These are phyloP conservation scores for Sophora flavescens DNA, from an alignment of 306 rosid genomes.

Conservation along the genomic window DNA sequence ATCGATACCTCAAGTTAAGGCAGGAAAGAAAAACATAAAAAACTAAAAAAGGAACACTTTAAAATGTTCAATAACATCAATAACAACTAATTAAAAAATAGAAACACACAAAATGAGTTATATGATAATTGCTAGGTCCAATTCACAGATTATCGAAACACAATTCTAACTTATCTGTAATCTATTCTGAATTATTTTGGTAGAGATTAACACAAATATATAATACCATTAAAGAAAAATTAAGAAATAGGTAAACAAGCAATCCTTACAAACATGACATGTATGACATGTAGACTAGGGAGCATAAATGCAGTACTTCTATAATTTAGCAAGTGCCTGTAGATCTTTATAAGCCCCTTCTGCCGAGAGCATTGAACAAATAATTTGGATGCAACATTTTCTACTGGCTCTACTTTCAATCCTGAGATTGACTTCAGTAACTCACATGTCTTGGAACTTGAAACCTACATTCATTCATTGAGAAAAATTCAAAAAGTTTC, in stretches of 20 bases:
- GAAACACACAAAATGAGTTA: slow-evolving; percentile 23
- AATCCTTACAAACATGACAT: slow-evolving; percentile 40
- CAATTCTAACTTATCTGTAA: slow-evolving; percentile 3
- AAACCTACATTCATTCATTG: slow-evolving; percentile 71
- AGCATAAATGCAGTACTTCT: slow-evolving; percentile 63
- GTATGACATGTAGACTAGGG: slow-evolving; percentile 21
- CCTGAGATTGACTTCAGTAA: slow-evolving; percentile 87
- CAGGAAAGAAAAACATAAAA: not conserved
- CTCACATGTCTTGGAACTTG: slow-evolving; percentile 86
- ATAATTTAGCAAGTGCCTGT: slow-evolving; percentile 94
- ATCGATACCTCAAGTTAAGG: slow-evolving; percentile 31
- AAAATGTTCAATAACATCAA: slow-evolving; percentile 20
- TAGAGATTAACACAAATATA: slow-evolving; percentile 33
- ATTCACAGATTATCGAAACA: slow-evolving; percentile 12
- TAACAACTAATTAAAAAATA: slow-evolving; percentile 2
- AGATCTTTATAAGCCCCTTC: slow-evolving; percentile 94
- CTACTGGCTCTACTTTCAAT: slow-evolving; percentile 88
- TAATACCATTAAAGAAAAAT: slow-evolving; percentile 11
- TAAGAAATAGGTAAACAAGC: slow-evolving; percentile 28
- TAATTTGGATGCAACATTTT: slow-evolving; percentile 91
- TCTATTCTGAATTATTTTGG: slow-evolving; percentile 28
- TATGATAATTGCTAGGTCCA: slow-evolving; percentile 33
- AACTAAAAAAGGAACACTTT: not conserved
- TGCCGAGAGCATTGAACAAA: slow-evolving; percentile 99
- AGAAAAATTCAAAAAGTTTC: slow-evolving; percentile 37